Evolutionary conservation across 306 rosid species (phyloP), one percentile per base, ranked within the genome.

Genomic region (Macrotyloma uniflorum): DNA sequence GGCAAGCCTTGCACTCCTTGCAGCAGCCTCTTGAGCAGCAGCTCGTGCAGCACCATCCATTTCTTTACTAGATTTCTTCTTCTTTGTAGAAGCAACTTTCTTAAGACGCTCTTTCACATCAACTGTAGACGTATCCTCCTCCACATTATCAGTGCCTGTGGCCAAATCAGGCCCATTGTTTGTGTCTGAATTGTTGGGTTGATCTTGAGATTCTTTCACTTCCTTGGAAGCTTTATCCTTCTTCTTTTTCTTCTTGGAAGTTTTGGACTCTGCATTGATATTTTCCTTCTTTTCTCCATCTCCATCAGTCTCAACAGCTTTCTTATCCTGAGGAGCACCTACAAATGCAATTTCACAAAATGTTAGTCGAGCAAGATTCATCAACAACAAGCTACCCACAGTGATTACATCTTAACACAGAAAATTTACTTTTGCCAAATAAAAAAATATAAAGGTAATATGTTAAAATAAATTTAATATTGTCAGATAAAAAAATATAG

Each of bases 21-120:
- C 96, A 22, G 91, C 97, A 49, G 98, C 98, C 85, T 95, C 97
- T 51, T 89, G 90, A 57, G 97, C 88, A 30, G 98, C 98, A 80
- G 96, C 97, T 86, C 82, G 85, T 38, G 94, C 93, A 45, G 96
- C 90, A 77, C 82, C 89, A 80, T 91, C 99, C 93, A 93, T 81
- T 85, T 93, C 96, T 85, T 91, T 95, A 63, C 79, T 81, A 18
- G 93, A 90, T 84, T 95, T 95, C 90, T 95, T 95, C 90, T 91
- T 95, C 91, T 88, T 93, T 32, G 58, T 13, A 8, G 90, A 79
- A 38, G 88, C 93, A 85, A 93, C 82, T 82, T 90, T 95, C 91
- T 90, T 93, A 42, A 95, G 87, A 20, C 97, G 89, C 91, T 88
- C 98, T 77, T 95, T 95, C 47, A 95, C 85, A 74, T 89, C 98